Evolutionary conservation across 768 basidiomycete species (phyloP).

Genomic region (Leucocoprinus sp.): DNA sequence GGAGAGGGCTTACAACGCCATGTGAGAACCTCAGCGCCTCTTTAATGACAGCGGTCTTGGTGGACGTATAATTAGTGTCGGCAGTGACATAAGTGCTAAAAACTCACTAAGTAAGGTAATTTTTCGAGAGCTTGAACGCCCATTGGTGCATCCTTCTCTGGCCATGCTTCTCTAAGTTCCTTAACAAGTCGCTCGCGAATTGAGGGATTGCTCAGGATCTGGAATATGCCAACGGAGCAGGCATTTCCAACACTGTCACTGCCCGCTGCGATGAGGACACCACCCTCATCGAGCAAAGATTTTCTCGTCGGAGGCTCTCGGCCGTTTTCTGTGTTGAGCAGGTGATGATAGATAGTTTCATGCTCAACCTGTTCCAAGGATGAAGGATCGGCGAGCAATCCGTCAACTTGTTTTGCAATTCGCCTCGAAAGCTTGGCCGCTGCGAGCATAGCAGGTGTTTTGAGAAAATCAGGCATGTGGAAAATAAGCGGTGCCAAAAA

Average conservation of each 20-base stretch:
- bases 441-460: constrained; percentile 14
- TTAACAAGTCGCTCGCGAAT: constrained; percentile 22
- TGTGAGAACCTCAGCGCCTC: constrained; percentile 35
- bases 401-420: constrained; percentile 18
- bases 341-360: constrained; percentile 28
- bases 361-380: constrained; percentile 21
- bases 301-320: not conserved
- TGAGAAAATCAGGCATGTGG: constrained; percentile 15
- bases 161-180: constrained; percentile 32
- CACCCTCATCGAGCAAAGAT: not conserved
- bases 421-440: constrained; percentile 12
- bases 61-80: not conserved
- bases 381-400: constrained; percentile 19
- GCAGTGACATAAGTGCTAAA: not conserved
- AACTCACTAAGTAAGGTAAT: constrained; percentile 37
- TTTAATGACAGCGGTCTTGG: constrained; percentile 40
- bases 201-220: constrained; percentile 24
- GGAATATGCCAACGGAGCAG: constrained; percentile 27
- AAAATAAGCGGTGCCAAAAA: constrained; percentile 14
- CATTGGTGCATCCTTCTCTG: constrained; percentile 24
- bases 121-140: constrained; percentile 32
- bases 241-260: constrained; percentile 36
- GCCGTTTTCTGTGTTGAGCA: constrained; percentile 11
- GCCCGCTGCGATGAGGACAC: constrained; percentile 23
- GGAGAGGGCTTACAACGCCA: constrained; percentile 30